Conservation (phyloP, 495 filamentous ascomycete genomes). For the Penicillium atrosanguineum region DNA sequence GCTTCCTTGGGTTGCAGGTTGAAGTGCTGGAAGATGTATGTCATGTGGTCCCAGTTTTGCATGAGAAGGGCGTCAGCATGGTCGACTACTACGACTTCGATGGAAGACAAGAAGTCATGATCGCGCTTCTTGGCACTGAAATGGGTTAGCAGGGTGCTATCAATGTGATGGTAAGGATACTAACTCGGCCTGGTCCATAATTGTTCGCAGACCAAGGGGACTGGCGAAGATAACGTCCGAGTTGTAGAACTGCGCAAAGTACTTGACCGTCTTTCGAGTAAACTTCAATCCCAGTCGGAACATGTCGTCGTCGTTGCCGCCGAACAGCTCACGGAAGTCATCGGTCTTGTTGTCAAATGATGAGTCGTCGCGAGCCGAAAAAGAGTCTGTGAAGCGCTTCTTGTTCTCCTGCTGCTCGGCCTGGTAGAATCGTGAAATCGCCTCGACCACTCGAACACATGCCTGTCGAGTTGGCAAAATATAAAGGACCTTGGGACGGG, state of each 20-base stretch:
- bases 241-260: constrained; percentile 92
- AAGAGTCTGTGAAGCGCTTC: constrained; percentile 84
- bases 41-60: constrained; percentile 98
- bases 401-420: constrained; percentile 93
- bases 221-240: constrained; percentile 92
- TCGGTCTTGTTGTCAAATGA: constrained; percentile 69
- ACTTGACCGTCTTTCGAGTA: constrained; percentile 91
- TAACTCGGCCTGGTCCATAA: constrained; percentile 70
- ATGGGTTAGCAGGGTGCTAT: constrained; percentile 11
- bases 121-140: constrained; percentile 70
- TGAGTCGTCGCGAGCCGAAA: constrained; percentile 62
- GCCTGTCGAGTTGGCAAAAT: constrained; percentile 83
- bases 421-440: constrained; percentile 66
- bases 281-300: constrained; percentile 93
- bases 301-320: constrained; percentile 93
- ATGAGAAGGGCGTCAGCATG: constrained; percentile 91
- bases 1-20: constrained; percentile 87
- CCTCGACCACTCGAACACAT: constrained; percentile 72
- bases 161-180: constrained; percentile 4
- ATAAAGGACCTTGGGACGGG: constrained; percentile 87
- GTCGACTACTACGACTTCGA: constrained; percentile 87
- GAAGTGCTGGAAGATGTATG: constrained; percentile 85
- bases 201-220: constrained; percentile 84
- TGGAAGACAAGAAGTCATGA: constrained; percentile 86
- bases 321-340: constrained; percentile 88